Percentiles rank a stretch among this genome's conserved stretches.
Conservation (phyloP, 805 yeast genomes). For the Saccharomyces cerevisiae region DNA sequence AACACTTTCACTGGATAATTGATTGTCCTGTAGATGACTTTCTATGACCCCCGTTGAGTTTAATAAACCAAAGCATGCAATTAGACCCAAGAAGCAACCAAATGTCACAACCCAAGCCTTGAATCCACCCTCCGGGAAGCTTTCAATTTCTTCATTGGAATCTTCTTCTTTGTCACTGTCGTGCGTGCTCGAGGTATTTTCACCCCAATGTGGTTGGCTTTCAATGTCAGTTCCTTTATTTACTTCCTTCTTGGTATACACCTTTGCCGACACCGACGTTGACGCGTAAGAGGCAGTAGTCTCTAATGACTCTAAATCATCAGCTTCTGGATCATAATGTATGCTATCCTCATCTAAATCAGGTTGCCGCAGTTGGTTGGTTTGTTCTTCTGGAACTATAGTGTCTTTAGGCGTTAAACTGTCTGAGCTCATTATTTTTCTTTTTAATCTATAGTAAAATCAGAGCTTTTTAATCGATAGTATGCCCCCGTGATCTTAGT, state of each 20-base stretch:
- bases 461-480: neutral
- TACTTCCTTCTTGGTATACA: neutral
- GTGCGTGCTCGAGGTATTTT: neutral
- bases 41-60: conserved; percentile 58
- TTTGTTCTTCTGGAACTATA: neutral
- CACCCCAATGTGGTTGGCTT: neutral
- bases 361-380: neutral
- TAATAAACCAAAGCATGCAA: conserved; percentile 46
- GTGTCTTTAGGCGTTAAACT: neutral
- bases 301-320: neutral
- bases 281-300: neutral
- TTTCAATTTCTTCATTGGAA: conserved; percentile 20
- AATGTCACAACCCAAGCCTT: conserved; percentile 48
- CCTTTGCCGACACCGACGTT: neutral
- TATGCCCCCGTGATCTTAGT: neutral
- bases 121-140: conserved; percentile 53
- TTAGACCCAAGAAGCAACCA: conserved; percentile 51
- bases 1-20: conserved; percentile 37
- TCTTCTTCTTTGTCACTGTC: conserved; percentile 5
- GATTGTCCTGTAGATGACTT: conserved; percentile 49
- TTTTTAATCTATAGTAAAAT: neutral
- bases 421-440: neutral
- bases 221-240: neutral
- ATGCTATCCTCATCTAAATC: neutral
- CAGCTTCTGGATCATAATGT: neutral